These are phyloP conservation scores for Penicillium rolfsii DNA, from an alignment of 2,329 filamentous ascomycete genomes.

Conservation along the genomic window DNA sequence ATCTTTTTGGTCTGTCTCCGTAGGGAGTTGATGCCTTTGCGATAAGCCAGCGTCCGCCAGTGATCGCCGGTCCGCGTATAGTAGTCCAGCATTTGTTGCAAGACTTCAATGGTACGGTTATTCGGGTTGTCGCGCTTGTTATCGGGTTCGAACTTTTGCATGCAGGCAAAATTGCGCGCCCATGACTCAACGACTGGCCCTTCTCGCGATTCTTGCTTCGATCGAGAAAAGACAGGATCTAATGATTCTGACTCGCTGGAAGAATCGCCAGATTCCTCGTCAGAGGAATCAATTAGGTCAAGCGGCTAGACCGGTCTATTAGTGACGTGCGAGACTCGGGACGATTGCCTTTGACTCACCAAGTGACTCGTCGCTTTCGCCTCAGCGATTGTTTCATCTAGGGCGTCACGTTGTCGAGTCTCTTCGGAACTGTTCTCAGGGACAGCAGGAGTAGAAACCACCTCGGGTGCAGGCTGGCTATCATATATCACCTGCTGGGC, in stretches of 20 bases:
- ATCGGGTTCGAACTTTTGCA: constrained; percentile 58
- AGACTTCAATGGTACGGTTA: constrained; percentile 70
- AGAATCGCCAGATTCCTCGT: constrained; percentile 30
- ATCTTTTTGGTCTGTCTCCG: constrained; percentile 68
- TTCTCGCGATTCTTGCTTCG: constrained; percentile 1
- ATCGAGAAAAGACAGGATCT: constrained; percentile 5
- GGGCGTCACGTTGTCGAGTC: constrained; percentile 52
- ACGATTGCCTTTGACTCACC: constrained; percentile 32
- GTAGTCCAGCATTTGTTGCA: constrained; percentile 78
- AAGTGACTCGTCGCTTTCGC: constrained; percentile 64
- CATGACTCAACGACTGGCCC: constrained; percentile 28
- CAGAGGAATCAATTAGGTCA: constrained; percentile 34
- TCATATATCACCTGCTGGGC: constrained; percentile 7
- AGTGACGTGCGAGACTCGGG: neutral
- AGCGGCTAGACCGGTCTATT: constrained; percentile 32
- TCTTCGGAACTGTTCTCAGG: constrained; percentile 8
- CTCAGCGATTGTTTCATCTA: constrained; percentile 67
- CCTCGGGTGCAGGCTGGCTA: constrained; percentile 5
- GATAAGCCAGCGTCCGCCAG: constrained; percentile 76
- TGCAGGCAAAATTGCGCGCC: constrained; percentile 59
- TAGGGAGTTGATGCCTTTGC: constrained; percentile 74
- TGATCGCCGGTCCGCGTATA: constrained; percentile 75
- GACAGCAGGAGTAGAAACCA: neutral
- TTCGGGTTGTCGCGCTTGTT: constrained; percentile 67
- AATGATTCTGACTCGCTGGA: constrained; percentile 14